These are phyloP conservation scores for Panaeolus cyanescens DNA, from an alignment of 768 basidiomycete genomes.

Conservation along the genomic window DNA sequence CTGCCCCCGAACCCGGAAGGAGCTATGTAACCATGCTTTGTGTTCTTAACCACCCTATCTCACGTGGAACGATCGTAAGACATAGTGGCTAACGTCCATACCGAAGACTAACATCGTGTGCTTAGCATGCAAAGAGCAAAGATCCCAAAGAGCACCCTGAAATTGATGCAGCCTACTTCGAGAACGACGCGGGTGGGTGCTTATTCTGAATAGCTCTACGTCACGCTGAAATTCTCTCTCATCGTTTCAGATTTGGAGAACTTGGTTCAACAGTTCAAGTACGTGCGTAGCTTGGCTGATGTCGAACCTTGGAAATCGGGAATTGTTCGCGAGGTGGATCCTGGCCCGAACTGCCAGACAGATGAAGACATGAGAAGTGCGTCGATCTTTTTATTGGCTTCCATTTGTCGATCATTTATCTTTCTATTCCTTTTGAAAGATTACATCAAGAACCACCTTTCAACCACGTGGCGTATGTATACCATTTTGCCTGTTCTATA, in stretches of 20 bases:
- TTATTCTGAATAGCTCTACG: not conserved
- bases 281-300: conserved; percentile 22
- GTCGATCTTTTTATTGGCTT: not conserved
- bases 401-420: not conserved
- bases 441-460: conserved; percentile 22
- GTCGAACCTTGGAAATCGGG: conserved; percentile 27
- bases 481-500: not conserved
- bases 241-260: conserved; percentile 29
- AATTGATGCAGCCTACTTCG: conserved; percentile 45
- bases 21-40: conserved; percentile 40
- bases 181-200: conserved; percentile 37
- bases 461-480: conserved; percentile 27
- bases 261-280: conserved; percentile 35
- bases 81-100: not conserved
- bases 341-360: conserved; percentile 29
- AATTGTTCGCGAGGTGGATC: conserved; percentile 26
- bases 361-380: conserved; percentile 37
- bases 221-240: not conserved
- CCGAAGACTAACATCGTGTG: not conserved
- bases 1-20: conserved; percentile 37
- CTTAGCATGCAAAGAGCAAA: conserved; percentile 29
- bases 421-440: conserved; percentile 9
- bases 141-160: conserved; percentile 36
- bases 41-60: conserved; percentile 45
- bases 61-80: conserved; percentile 50